Evolutionary conservation across 2,329 filamentous ascomycete genomes (phyloP).

Genomic region (Botrytis medusae): DNA sequence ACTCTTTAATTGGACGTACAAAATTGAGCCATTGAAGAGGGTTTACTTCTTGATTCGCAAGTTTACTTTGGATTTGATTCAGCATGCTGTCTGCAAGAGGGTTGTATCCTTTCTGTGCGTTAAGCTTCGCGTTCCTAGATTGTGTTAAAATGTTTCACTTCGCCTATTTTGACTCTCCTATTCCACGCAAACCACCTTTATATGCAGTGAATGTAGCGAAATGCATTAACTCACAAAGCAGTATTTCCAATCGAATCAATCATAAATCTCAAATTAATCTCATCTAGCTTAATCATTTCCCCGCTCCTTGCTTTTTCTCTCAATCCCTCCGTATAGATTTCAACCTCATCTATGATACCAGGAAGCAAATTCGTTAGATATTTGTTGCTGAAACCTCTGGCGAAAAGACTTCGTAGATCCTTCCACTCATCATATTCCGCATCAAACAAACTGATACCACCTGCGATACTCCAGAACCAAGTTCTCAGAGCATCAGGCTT

Average conservation of each 20-base stretch:
- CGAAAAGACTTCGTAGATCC: constrained; percentile 29
- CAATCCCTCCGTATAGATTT: not conserved
- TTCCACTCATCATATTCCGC: constrained; percentile 32
- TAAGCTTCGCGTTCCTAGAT: constrained; percentile 23
- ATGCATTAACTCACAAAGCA: constrained; percentile 15
- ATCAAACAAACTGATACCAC: constrained; percentile 27
- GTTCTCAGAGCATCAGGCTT: constrained; percentile 26
- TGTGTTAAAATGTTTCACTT: not conserved
- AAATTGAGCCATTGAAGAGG: constrained; percentile 26
- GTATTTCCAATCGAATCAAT: constrained; percentile 32
- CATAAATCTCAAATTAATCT: constrained; percentile 27
- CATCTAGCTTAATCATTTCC: constrained; percentile 29
- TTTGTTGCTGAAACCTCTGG: constrained; percentile 29
- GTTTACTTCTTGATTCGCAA: constrained; percentile 27
- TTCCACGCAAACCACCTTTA: not conserved
- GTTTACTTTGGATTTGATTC: constrained; percentile 28
- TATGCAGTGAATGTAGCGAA: not conserved
- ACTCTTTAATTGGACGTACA: constrained; percentile 26
- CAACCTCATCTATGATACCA: constrained; percentile 28
- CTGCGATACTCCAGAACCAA: constrained; percentile 27
- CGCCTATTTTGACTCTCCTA: not conserved
- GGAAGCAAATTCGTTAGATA: constrained; percentile 27
- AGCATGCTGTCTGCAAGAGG: constrained; percentile 28
- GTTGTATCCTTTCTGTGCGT: constrained; percentile 30
- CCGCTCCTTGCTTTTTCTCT: constrained; percentile 27